Conservation (phyloP, 805 yeast species). For the Candida berthetii region DNA sequence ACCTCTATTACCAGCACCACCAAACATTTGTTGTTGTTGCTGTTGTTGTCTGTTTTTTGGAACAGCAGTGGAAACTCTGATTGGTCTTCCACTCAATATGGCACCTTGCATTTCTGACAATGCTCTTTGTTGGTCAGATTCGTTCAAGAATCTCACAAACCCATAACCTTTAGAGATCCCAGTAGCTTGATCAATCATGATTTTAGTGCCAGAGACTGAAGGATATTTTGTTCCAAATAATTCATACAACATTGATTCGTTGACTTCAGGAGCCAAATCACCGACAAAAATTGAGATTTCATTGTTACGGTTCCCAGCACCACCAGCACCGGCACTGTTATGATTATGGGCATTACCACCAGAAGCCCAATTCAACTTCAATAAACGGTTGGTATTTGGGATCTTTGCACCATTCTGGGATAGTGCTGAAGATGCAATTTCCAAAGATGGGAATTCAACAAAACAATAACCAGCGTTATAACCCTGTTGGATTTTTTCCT, state of each 20-base stretch:
- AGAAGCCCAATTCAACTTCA: constrained; percentile 81
- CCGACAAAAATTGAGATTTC: constrained; percentile 82
- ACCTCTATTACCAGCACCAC: background rate
- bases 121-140: constrained; percentile 66
- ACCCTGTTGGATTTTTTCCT: constrained; percentile 42
- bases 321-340: constrained; percentile 3
- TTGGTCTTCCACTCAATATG: constrained; percentile 64
- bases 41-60: constrained; percentile 34
- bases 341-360: constrained; percentile 34
- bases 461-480: constrained; percentile 73
- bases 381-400: constrained; percentile 51
- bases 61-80: constrained; percentile 69
- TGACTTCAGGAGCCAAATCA: constrained; percentile 69
- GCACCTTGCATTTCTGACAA: constrained; percentile 78
- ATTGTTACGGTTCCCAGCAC: constrained; percentile 10
- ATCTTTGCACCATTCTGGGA: constrained; percentile 61
- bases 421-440: constrained; percentile 61
- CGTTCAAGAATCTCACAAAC: constrained; percentile 69
- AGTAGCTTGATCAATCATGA: constrained; percentile 69
- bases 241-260: constrained; percentile 58
- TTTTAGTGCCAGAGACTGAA: constrained; percentile 68
- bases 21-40: constrained; percentile 6
- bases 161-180: constrained; percentile 82
- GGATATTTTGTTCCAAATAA: constrained; percentile 65
- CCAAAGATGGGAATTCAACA: constrained; percentile 59